A percentile compares a stretch with the other conserved stretches of the same genome.
These are phyloP conservation scores for Albatrellus ellisii DNA, from an alignment of 768 basidiomycete genomes.

Conservation along the genomic window DNA sequence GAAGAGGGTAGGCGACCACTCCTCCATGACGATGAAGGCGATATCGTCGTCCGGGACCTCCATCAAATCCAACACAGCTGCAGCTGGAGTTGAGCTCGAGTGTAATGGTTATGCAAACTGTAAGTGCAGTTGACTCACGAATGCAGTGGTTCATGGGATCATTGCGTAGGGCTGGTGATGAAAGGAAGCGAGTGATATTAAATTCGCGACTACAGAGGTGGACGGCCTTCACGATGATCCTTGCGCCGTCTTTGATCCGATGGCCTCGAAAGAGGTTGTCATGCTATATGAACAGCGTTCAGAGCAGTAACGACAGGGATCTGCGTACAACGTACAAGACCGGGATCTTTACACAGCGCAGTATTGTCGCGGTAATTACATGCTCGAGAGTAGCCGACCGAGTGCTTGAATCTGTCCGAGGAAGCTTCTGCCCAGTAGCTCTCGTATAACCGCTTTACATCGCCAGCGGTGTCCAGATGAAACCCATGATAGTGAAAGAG, in stretches of 20 bases:
- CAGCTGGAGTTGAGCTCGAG: conserved; percentile 5
- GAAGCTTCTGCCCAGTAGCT: conserved; percentile 18
- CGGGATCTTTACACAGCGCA: conserved; percentile 57
- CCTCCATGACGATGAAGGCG: conserved; percentile 68
- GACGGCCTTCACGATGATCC: conserved; percentile 58
- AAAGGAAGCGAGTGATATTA: conserved; percentile 42
- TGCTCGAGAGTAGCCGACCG: conserved; percentile 23
- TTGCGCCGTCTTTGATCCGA: conserved; percentile 33
- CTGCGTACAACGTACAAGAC: conserved; percentile 36
- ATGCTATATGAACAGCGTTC: conserved; percentile 27
- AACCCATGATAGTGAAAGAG: conserved; percentile 39
- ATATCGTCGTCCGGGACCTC: conserved; percentile 36
- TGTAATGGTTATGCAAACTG: not conserved
- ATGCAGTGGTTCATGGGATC: conserved; percentile 69
- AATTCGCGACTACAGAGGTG: conserved; percentile 50
- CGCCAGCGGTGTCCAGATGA: conserved; percentile 53
- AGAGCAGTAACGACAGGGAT: conserved; percentile 1
- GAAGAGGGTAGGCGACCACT: conserved; percentile 59
- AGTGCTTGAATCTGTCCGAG: conserved; percentile 13
- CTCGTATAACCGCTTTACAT: conserved; percentile 49
- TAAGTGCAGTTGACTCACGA: conserved; percentile 29
- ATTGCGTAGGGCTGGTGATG: conserved; percentile 33
- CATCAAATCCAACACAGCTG: conserved; percentile 57
- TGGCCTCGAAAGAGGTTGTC: conserved; percentile 63
- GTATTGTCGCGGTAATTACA: conserved; percentile 32